Conservation (phyloP, 139 green algal genomes). For the Bryopsis sp. region DNA sequence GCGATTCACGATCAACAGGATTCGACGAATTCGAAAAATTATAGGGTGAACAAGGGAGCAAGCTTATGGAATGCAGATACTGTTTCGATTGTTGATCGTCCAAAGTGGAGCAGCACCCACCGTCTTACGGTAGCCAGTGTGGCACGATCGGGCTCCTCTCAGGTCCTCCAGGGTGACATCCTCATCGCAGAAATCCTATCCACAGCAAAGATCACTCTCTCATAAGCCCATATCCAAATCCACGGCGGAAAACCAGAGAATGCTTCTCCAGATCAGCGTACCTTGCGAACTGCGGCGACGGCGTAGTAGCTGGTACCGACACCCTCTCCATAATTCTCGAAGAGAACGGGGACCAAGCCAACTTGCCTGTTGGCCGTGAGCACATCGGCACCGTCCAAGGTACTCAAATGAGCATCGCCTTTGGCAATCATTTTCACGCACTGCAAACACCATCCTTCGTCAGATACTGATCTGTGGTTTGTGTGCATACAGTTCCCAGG, state of each 20-base stretch:
- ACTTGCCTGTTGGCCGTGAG: background rate
- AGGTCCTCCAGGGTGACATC: slow-evolving; percentile 2
- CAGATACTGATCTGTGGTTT: too few species aligned
- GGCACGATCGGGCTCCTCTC: slow-evolving; percentile 1
- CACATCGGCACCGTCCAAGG: slow-evolving; percentile 8
- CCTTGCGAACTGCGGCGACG: slow-evolving; percentile 8
- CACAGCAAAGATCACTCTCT: too few species aligned
- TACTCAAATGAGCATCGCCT: slow-evolving; percentile 10
- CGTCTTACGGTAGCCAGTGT: slow-evolving; percentile 15
- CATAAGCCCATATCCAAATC: too few species aligned
- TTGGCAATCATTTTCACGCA: background rate
- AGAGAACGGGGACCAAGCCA: background rate
- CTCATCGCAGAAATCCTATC: slow-evolving; percentile 16
- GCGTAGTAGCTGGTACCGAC: slow-evolving; percentile 9
- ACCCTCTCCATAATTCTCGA: background rate
- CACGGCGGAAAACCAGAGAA: background rate
- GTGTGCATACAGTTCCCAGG: too few species aligned
- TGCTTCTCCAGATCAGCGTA: background rate
- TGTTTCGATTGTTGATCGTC: too few species aligned
- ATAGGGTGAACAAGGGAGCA: too few species aligned
- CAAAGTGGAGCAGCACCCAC: background rate
- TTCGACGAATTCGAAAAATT: too few species aligned
- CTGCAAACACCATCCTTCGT: too few species aligned
- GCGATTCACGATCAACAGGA: background rate
- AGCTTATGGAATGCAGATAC: too few species aligned